Conservation (phyloP, 1,284 basidiomycete species). For the Coniophora puteana region DNA sequence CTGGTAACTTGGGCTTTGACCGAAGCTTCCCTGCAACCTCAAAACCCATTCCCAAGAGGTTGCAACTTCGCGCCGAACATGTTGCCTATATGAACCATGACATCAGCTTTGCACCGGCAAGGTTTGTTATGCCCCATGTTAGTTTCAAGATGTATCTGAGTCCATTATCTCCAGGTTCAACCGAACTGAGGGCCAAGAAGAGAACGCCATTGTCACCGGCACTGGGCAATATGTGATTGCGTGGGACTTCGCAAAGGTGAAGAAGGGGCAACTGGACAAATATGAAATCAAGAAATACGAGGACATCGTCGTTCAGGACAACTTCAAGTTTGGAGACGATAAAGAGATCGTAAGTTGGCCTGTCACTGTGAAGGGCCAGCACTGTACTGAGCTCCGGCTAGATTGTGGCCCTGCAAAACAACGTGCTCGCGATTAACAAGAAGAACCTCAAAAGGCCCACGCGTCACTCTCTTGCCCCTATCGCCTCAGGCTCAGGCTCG, state of each 20-base stretch:
- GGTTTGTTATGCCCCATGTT: slow-evolving; percentile 39
- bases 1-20: slow-evolving; percentile 89
- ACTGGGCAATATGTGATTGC: slow-evolving; percentile 94
- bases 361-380: background rate
- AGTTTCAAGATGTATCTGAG: slow-evolving; percentile 2
- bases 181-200: slow-evolving; percentile 79
- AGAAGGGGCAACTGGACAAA: slow-evolving; percentile 85
- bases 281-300: slow-evolving; percentile 98
- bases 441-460: slow-evolving; percentile 85
- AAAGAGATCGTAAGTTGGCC: slow-evolving; percentile 79
- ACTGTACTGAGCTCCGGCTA: slow-evolving; percentile 26
- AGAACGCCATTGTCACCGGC: slow-evolving; percentile 96
- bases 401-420: slow-evolving; percentile 93
- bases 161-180: slow-evolving; percentile 72
- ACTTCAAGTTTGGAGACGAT: slow-evolving; percentile 94
- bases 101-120: slow-evolving; percentile 89
- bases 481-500: slow-evolving; percentile 38
- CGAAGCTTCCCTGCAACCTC: slow-evolving; percentile 92
- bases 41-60: slow-evolving; percentile 87
- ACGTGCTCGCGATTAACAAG: slow-evolving; percentile 94
- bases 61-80: slow-evolving; percentile 91
- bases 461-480: slow-evolving; percentile 73
- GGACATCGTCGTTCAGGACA: slow-evolving; percentile 92
- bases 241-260: slow-evolving; percentile 96
- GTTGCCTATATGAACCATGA: slow-evolving; percentile 92